Evolutionary conservation across 2,329 filamentous ascomycete species (phyloP), one percentile per base, ranked within the genome.

Genomic region (Aureobasidium sp.): DNA sequence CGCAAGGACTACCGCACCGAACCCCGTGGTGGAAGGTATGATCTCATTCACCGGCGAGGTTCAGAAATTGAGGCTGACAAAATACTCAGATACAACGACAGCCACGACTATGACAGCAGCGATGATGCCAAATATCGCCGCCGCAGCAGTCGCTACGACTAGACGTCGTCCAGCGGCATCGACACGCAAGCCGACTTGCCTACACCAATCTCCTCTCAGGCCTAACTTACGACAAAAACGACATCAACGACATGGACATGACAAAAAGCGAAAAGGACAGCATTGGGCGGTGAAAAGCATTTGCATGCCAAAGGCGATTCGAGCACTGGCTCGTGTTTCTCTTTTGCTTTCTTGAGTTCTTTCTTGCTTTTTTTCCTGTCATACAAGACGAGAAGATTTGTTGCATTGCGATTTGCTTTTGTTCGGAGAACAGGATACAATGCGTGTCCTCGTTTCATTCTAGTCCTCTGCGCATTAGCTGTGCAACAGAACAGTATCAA

Each of bases 231-330:
- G 24, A 31, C 17, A 42, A 14, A 3, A 11, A 54, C 17, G 50
- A 54, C 3, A 29, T 24, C 11, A 27, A 54, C 9, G 50, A 31
- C 17, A 54, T 19, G 24, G 2, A 42, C 37, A 54, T 17, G 37
- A 54, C 6, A 7, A 27, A 54, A 54, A 54, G 35, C 22, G 8
- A 40, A 29, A 19, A 27, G 6, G 37, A 54, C 37, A 29, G 50
- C 50, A 54, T 54, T 31, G 50, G 50, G 50, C 50, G 50, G 37
- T 42, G 35, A 42, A 29, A 54, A 19, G 37, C 50, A 54, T 42
- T 42, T 54, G 50, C 37, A 42, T 40, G 22, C 14, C 2, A 14
- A 19, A 54, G 4, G 37, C 8, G 35, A 19, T 17, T 29, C 7
- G 9, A 15, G 37, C 22, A 5, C 12, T 53, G 27, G 24, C 49